Evolutionary conservation across 768 basidiomycete genomes (phyloP).

Genomic region (Leccinum broughii): DNA sequence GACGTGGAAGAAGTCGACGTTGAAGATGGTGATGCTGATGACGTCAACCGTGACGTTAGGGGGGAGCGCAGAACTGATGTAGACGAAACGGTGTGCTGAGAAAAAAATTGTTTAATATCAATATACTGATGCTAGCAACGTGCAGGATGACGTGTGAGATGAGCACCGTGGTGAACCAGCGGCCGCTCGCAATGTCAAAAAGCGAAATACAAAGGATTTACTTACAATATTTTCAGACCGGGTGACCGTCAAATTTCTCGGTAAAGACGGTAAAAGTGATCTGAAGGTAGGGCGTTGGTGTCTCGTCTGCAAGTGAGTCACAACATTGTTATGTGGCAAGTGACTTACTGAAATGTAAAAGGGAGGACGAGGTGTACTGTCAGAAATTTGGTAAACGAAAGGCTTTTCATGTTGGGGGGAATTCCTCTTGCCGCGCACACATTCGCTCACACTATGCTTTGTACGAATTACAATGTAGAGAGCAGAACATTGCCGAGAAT

Average conservation of each 20-base stretch:
- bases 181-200: neutral
- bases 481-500: too few species aligned
- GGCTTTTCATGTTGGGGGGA: too few species aligned
- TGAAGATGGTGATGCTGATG: neutral
- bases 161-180: neutral
- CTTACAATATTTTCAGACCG: neutral
- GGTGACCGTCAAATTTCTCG: neutral
- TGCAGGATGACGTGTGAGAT: neutral
- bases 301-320: too few species aligned
- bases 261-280: neutral
- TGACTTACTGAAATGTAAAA: too few species aligned
- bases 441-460: too few species aligned
- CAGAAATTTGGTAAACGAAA: too few species aligned
- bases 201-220: neutral
- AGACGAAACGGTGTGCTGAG: neutral
- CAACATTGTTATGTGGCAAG: too few species aligned
- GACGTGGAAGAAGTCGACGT: neutral
- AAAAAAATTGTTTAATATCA: neutral
- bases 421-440: too few species aligned
- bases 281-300: too few species aligned
- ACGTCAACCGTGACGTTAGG: neutral
- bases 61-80: neutral
- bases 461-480: too few species aligned
- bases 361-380: too few species aligned
- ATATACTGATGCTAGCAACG: neutral